Conservation (phyloP, 306 rosid genomes). For the Malus orientalis region DNA sequence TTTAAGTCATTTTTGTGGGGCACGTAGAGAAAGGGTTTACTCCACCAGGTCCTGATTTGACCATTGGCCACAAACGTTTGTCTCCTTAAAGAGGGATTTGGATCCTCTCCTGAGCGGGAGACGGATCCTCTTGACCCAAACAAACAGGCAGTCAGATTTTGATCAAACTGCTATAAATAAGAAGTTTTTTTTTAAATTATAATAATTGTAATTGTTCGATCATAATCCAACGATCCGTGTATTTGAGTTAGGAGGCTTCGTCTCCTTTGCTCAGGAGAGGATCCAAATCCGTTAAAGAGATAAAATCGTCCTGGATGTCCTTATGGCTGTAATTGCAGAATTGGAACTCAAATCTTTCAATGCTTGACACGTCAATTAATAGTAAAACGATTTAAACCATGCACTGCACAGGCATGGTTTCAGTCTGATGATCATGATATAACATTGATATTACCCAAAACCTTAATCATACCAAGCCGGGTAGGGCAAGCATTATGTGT, state of each 20-base stretch:
- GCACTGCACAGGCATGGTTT: not conserved
- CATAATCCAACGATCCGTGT: too few relatives aligned
- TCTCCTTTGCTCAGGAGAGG: too few relatives aligned
- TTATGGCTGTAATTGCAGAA: not conserved
- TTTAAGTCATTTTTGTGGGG: not conserved
- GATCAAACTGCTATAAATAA: too few relatives aligned
- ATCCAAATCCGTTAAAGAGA: not conserved
- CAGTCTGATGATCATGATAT: not conserved
- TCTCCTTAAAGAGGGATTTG: not conserved
- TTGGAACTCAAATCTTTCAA: not conserved
- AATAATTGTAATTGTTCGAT: too few relatives aligned
- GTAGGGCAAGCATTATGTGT: not conserved
- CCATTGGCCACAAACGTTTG: not conserved
- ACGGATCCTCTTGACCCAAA: too few relatives aligned
- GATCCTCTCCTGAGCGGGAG: too few relatives aligned
- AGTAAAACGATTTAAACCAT: not conserved
- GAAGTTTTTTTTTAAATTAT: too few relatives aligned
- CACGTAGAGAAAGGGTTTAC: not conserved
- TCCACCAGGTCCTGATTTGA: not conserved
- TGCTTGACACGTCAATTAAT: not conserved
- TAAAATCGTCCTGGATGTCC: not conserved
- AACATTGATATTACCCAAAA: not conserved
- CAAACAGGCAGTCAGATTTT: fast-evolving
- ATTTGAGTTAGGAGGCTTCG: fast-evolving
- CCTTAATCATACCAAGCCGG: not conserved